phyloP scores from a whole-genome alignment of 176 grass and related monocot species.

The Saccharum spontaneum region DNA sequence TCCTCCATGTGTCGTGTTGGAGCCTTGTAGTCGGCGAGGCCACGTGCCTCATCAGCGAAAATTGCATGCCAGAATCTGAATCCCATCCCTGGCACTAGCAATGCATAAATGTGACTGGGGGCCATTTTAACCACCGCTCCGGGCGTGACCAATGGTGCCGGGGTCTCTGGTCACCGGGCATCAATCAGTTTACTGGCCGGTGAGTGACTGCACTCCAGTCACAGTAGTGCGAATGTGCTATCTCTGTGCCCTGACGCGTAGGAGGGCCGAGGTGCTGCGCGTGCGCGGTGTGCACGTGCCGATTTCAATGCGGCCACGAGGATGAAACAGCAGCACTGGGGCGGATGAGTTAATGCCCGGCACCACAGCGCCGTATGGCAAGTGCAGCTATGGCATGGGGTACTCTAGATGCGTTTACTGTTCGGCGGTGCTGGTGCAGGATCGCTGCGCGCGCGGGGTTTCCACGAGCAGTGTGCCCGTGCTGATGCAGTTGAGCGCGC shows the following conservation, averaged over 20 bases:
- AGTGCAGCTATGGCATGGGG: neutral
- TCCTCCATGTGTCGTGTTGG: constrained; percentile 11
- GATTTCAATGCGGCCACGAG: constrained; percentile 14
- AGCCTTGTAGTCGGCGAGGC: neutral
- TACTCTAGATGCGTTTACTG: no score
- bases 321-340: neutral
- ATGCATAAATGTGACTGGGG: neutral
- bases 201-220: neutral
- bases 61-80: neutral
- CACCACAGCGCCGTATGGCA: neutral
- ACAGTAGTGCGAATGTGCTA: neutral
- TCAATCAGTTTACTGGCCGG: constrained; percentile 19
- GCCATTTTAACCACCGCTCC: constrained; percentile 1
- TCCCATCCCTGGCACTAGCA: neutral
- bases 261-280: neutral
- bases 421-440: no score
- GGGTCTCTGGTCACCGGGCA: neutral
- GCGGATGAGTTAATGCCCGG: neutral
- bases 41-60: constrained; percentile 15
- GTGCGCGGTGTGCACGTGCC: constrained; percentile 5
- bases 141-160: neutral
- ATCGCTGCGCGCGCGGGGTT: no score
- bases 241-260: neutral
- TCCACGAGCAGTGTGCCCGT: no score
- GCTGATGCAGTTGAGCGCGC: no score